Percentiles rank a stretch among this genome's conserved stretches.
These are phyloP conservation scores for Cercospora canescens DNA, from an alignment of 2,329 filamentous ascomycete genomes.

Conservation along the genomic window DNA sequence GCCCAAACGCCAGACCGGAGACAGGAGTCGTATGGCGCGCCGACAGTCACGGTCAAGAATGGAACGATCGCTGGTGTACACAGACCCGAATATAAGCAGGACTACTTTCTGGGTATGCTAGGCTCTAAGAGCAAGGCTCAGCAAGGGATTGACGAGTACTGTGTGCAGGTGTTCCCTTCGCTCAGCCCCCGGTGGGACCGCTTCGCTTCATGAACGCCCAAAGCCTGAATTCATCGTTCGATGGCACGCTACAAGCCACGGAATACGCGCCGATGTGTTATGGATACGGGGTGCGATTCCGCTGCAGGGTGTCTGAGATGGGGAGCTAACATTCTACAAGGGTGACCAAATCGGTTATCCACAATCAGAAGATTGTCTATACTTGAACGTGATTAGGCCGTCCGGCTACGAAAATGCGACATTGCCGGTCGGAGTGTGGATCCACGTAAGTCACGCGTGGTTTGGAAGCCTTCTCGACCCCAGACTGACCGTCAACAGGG, in stretches of 20 bases:
- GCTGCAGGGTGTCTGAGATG: neutral
- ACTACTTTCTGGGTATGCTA: slow-evolving; percentile 42
- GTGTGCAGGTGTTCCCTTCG: slow-evolving; percentile 39
- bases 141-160: neutral
- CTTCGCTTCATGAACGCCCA: slow-evolving; percentile 37
- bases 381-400: slow-evolving; percentile 62
- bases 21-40: slow-evolving; percentile 16
- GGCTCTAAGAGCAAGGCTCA: neutral
- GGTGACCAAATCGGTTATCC: slow-evolving; percentile 36
- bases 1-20: neutral
- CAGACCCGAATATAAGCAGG: slow-evolving; percentile 44
- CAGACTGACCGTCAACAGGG: slow-evolving; percentile 37
- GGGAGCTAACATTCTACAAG: slow-evolving; percentile 6
- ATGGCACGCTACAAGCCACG: slow-evolving; percentile 41
- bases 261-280: slow-evolving; percentile 45
- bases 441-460: slow-evolving; percentile 32
- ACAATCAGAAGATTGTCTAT: slow-evolving; percentile 60
- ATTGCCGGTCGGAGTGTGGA: slow-evolving; percentile 62
- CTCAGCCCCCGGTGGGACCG: slow-evolving; percentile 37
- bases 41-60: slow-evolving; percentile 43
- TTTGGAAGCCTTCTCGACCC: neutral
- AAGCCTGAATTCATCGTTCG: slow-evolving; percentile 40
- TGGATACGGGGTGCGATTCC: slow-evolving; percentile 37
- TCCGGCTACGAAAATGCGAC: slow-evolving; percentile 44
- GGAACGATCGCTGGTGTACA: slow-evolving; percentile 44